Base-by-base conservation (phyloP, 192 early-diverging fungal species). In the Coemansia sp. region DNA sequence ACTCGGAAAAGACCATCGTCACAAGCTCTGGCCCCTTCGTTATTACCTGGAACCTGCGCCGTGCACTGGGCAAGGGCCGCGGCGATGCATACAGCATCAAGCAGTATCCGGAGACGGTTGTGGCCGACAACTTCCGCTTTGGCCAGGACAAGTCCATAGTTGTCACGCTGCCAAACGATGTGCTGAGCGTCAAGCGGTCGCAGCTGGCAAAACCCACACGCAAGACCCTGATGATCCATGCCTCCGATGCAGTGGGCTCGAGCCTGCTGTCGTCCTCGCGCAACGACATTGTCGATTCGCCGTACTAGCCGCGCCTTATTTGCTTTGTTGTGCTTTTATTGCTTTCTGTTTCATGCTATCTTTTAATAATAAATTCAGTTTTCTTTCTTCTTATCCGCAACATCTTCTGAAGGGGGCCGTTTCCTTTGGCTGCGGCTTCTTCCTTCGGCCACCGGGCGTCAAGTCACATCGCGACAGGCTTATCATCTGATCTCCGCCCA, bases 51-150 rank as follows among this genome's bases (percentile, higher is more conserved):
- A 95, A 91, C 75, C 90, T 98, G 75, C 83, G 88, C 13, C 81
- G 89, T 6, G 91, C 92, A n/a, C 90, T 91, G 76, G 76, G 81
- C 45, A 92, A 91, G 9, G 88, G 92, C 43, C 81, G 86, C 4
- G 85, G 89, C 66, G 91, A 93, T 63, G 76, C 76, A 14, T 98
- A 98, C 77, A 85, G 86, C 12, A 95, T 98, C 79, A 95, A 95
- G 77, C 86, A 92, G 72, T 98, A 93, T 59, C 64, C 82, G 2
- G 91, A 94, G 45, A 70, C 82, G 11, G 89, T 98, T 17, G 94
- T 96, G 8, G 91, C 93, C 4, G 95, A 96, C 72, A 93, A 96
- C 83, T 98, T 98, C 76, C 82, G 89, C 75, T 95, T 86, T 74
- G 93, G 93, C 37, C 81, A 90, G 69, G 90, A 93, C 73, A 65